Evolutionary conservation across 2,329 filamentous ascomycete genomes (phyloP).

Genomic region (Colletotrichum sp.): DNA sequence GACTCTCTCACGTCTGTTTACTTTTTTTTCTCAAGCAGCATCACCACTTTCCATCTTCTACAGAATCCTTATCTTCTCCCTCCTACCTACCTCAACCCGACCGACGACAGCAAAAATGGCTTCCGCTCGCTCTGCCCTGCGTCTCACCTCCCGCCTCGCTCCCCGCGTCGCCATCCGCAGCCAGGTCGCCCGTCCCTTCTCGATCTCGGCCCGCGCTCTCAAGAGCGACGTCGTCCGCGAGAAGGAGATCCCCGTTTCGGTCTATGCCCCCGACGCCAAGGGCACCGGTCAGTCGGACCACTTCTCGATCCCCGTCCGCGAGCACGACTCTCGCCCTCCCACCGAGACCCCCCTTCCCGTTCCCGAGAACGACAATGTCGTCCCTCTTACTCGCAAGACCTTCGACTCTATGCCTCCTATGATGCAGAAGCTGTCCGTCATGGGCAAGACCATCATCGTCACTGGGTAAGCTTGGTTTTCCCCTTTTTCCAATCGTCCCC

Average conservation of each 20-base stretch:
- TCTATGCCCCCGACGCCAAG: conserved; percentile 54
- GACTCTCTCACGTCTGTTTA: background rate
- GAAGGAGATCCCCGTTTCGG: conserved; percentile 61
- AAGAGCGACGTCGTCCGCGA: conserved; percentile 61
- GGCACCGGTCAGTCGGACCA: conserved; percentile 52
- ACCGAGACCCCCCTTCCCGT: conserved; percentile 42
- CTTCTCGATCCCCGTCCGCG: conserved; percentile 58
- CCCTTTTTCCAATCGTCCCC: background rate
- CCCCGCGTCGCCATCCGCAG: conserved; percentile 31
- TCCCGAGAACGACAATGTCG: conserved; percentile 51
- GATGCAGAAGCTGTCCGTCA: conserved; percentile 71
- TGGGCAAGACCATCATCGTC: conserved; percentile 73
- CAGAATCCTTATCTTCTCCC: background rate
- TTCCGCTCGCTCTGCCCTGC: conserved; percentile 16
- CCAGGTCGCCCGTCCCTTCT: conserved; percentile 39
- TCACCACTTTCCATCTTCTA: background rate
- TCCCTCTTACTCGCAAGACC: conserved; percentile 57
- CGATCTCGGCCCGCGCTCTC: conserved; percentile 36
- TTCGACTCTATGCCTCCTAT: conserved; percentile 62
- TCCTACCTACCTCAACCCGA: background rate
- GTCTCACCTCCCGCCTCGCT: conserved; percentile 22
- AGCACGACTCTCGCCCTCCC: conserved; percentile 43
- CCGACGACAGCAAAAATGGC: conserved; percentile 7
- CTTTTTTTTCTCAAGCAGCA: background rate
- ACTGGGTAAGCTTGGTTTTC: conserved; percentile 62